Conservation (phyloP, 176 grass and related monocot genomes). For the Luzula sylvatica region DNA sequence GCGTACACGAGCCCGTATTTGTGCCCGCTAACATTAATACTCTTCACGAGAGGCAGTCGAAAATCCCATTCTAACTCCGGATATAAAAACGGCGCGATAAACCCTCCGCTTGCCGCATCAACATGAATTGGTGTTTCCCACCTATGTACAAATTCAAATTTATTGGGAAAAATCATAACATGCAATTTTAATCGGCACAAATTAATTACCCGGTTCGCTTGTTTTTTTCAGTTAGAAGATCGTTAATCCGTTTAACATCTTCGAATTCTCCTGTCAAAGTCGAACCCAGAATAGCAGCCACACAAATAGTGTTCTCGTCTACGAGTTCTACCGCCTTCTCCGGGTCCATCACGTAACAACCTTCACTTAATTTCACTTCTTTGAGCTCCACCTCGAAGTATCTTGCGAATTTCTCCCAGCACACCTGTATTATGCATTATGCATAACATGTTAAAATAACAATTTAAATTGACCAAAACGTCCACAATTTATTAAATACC, state of each 20-base stretch:
- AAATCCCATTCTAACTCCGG: slow-evolving; percentile 90
- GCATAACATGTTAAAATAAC: neutral
- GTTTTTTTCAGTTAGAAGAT: slow-evolving; percentile 56
- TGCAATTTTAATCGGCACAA: neutral
- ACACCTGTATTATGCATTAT: slow-evolving; percentile 36
- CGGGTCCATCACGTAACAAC: slow-evolving; percentile 82
- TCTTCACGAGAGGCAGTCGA: slow-evolving; percentile 66
- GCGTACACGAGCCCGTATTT: slow-evolving; percentile 93
- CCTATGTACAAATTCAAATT: slow-evolving; percentile 9
- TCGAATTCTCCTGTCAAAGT: slow-evolving; percentile 90
- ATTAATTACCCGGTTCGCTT: slow-evolving; percentile 34
- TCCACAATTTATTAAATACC: slow-evolving; percentile 3
- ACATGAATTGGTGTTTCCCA: slow-evolving; percentile 86
- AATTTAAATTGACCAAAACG: neutral
- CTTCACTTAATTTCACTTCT: slow-evolving; percentile 70
- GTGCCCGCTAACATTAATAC: slow-evolving; percentile 94
- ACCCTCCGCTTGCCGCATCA: slow-evolving; percentile 75
- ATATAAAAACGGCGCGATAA: slow-evolving; percentile 83
- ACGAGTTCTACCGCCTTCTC: slow-evolving; percentile 58
- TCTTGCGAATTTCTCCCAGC: slow-evolving; percentile 91
- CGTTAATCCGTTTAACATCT: slow-evolving; percentile 57
- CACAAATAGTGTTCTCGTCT: slow-evolving; percentile 95
- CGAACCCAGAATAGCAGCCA: slow-evolving; percentile 82
- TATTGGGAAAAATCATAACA: too few relatives aligned
- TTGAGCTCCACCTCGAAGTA: slow-evolving; percentile 95